Percentiles rank a stretch among this genome's conserved stretches.
phyloP scores from a whole-genome alignment of 768 basidiomycete genomes.

The Chiua virens region DNA sequence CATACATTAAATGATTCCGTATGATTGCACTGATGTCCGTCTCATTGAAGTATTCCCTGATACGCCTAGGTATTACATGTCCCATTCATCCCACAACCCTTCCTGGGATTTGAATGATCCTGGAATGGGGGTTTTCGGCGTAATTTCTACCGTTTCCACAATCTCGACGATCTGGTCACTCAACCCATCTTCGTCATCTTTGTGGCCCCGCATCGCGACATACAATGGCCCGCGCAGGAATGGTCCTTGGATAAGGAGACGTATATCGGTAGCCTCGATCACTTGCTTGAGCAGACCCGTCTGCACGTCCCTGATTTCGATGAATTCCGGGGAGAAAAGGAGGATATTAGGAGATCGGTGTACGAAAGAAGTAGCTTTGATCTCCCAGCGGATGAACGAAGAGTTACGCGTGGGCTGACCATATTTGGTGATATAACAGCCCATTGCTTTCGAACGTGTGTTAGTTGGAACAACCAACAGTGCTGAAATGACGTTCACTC shows the following conservation, averaged over 20 bases:
- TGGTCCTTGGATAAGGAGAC: constrained; percentile 51
- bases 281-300: constrained; percentile 78
- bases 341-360: constrained; percentile 63
- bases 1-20: constrained; percentile 15
- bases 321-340: constrained; percentile 70
- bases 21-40: background rate
- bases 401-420: constrained; percentile 62
- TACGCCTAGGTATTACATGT: constrained; percentile 44
- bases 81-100: constrained; percentile 71
- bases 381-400: constrained; percentile 79
- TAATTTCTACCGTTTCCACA: constrained; percentile 63
- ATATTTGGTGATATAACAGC: constrained; percentile 72
- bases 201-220: constrained; percentile 61
- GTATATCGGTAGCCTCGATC: constrained; percentile 71
- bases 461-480: constrained; percentile 2
- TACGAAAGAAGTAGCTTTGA: constrained; percentile 60
- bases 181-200: constrained; percentile 54
- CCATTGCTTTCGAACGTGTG: constrained; percentile 51
- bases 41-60: background rate
- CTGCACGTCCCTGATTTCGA: constrained; percentile 67
- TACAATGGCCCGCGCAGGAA: constrained; percentile 46
- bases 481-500: constrained; percentile 20
- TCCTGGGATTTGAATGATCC: constrained; percentile 17
- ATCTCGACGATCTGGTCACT: constrained; percentile 70
- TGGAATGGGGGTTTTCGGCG: constrained; percentile 32